Conservation (phyloP, 2,329 filamentous ascomycete species). For the Acrodontium crateriforme region DNA sequence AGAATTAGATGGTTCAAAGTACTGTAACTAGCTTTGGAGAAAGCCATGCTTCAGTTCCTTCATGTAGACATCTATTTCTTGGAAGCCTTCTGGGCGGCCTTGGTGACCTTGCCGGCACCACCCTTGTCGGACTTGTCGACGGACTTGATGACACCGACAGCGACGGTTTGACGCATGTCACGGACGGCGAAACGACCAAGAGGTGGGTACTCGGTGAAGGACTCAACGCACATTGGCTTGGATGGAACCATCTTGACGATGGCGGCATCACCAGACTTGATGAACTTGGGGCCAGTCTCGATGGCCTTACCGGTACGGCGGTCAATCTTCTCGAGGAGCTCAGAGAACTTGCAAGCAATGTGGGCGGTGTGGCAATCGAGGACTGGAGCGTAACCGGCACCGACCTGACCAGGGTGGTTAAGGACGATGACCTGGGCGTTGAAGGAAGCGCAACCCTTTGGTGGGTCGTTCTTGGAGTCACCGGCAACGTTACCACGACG, state of each 20-base stretch:
- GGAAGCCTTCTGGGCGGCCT: slow-evolving; percentile 26
- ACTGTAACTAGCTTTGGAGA: not conserved
- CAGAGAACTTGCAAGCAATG: slow-evolving; percentile 99
- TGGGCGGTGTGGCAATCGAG: slow-evolving; percentile 99
- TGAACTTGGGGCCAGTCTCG: slow-evolving; percentile 91
- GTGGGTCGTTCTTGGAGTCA: slow-evolving; percentile 99
- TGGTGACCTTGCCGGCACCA: slow-evolving; percentile 37
- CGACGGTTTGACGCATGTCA: slow-evolving; percentile 82
- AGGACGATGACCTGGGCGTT: slow-evolving; percentile 99
- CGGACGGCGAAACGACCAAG: slow-evolving; percentile 99
- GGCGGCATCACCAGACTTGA: slow-evolving; percentile 99
- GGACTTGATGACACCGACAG: slow-evolving; percentile 85
- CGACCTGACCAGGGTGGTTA: slow-evolving; percentile 99
- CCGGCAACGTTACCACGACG: slow-evolving; percentile 99
- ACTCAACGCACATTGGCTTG: slow-evolving; percentile 99
- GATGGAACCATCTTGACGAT: slow-evolving; percentile 99
- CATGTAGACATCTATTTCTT: slow-evolving; percentile 23
- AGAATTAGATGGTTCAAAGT: slow-evolving; percentile 1
- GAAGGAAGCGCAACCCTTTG: slow-evolving; percentile 79
- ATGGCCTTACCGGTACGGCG: slow-evolving; percentile 98
- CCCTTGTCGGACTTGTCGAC: slow-evolving; percentile 36
- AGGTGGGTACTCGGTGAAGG: slow-evolving; percentile 98
- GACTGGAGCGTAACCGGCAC: slow-evolving; percentile 97
- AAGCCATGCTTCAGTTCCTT: slow-evolving; percentile 10
- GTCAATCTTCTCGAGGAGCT: slow-evolving; percentile 99